Evolutionary conservation across 2,329 filamentous ascomycete species (phyloP), one percentile per base, ranked within the genome.

Genomic region (Leptographium procerum): DNA sequence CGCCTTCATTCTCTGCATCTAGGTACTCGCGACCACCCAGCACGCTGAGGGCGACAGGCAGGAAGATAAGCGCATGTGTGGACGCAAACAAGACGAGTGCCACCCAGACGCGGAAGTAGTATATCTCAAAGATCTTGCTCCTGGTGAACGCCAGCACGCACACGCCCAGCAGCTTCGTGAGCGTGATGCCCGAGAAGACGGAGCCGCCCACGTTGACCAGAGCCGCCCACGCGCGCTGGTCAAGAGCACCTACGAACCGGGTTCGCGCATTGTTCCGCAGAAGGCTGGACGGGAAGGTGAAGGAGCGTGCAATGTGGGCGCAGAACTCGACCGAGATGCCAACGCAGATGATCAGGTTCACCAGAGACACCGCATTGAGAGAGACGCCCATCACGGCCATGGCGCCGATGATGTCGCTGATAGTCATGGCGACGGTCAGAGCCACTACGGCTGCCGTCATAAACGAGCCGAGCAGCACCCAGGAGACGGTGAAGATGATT

Each of bases 111-210:
- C 94, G 83, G 79, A 99, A 99, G 73, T 99, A 99, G 74, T 99
- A 99, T 59, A 99, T 90, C 75, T 99, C 95, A 67, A 99, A 99
- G 68, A 99, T 99, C 82, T 97, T 99, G 71, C 89, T 95, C 56
- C 89, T 79, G 9, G 94, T 99, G 68, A 96, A 99, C 0, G 94
- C 94, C 24, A 99, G 77, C 40, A 99, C 94, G 52, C 81, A 86
- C 0, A 99, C 92, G 4, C 94, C 94, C 2, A 99, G 77, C 1
- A 99, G 80, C 73, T 99, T 99, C 2, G 94, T 99, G 56, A 99
- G 79, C 0, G 92, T 97, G 70, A 99, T 99, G 2, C 94, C 94
- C 34, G 88, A 95, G 68, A 99, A 95, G 14, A 99, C 95, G 52
- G 88, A 94, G 7, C 88, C 89, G 2, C 94, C 94, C 1, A 99